A percentile compares a stretch with the other conserved stretches of the same genome.
Conservation (phyloP, 2,329 filamentous ascomycete genomes). For the Biscogniauxia marginata region DNA sequence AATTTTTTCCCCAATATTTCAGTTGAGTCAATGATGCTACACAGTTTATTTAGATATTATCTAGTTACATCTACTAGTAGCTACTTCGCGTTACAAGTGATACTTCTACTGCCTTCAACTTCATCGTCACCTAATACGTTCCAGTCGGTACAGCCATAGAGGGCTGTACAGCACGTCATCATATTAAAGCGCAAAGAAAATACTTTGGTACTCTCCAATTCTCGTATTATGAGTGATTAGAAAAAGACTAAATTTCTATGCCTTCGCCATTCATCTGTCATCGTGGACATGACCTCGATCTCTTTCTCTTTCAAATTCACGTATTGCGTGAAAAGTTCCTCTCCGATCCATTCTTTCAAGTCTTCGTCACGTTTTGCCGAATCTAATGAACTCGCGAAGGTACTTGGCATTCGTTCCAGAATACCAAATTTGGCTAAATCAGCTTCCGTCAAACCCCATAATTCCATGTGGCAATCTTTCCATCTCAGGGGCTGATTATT, state of each 20-base stretch:
- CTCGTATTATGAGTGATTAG: too few relatives aligned
- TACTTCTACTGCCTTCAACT: too few relatives aligned
- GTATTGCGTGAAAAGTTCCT: not conserved
- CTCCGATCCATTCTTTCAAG: not conserved
- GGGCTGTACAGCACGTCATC: too few relatives aligned
- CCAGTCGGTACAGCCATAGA: too few relatives aligned
- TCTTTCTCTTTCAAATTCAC: not conserved
- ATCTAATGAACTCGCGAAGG: not conserved
- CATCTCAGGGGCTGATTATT: not conserved
- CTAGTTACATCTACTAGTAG: too few relatives aligned
- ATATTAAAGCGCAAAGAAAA: too few relatives aligned
- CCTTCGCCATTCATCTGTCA: not conserved
- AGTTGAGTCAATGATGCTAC: too few relatives aligned
- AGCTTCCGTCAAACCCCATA: not conserved
- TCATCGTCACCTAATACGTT: too few relatives aligned
- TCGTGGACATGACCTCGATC: not conserved
- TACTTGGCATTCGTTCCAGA: not conserved
- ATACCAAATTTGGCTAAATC: not conserved
- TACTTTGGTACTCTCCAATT: too few relatives aligned
- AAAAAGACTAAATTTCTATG: not conserved
- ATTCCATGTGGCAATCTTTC: slow-evolving; percentile 5
- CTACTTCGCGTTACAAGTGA: too few relatives aligned
- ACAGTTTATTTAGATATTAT: too few relatives aligned
- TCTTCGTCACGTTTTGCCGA: not conserved
- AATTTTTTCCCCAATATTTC: too few relatives aligned